phyloP scores from a whole-genome alignment of 2,329 filamentous ascomycete species.

The Beauveria varroae region DNA sequence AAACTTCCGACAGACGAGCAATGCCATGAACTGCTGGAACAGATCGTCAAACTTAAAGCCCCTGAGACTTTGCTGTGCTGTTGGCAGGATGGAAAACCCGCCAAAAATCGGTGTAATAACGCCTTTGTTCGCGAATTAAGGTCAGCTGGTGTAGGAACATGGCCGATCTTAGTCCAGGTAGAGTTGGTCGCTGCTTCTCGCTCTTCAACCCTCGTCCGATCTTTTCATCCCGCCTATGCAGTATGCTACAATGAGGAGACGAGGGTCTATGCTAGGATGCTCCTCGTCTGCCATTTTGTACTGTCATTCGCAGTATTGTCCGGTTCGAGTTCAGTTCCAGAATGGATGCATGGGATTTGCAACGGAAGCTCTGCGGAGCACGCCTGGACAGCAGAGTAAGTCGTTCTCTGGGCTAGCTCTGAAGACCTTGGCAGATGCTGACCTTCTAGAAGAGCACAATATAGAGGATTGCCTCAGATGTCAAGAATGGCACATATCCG shows the following conservation, averaged over 20 bases:
- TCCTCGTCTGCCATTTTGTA: not conserved
- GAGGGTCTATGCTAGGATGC: not conserved
- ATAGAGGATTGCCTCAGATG: not conserved
- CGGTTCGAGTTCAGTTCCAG: not conserved
- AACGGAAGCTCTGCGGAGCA: not conserved
- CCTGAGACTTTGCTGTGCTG: not conserved
- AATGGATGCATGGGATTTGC: not conserved
- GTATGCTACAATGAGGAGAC: not conserved
- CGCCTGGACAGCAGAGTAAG: not conserved
- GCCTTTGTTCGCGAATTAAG: not conserved
- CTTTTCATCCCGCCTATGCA: not conserved
- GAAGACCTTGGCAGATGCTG: not conserved
- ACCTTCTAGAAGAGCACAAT: not conserved
- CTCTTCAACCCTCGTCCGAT: not conserved
- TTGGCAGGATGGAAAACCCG: fast-evolving
- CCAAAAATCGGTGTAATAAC: not conserved
- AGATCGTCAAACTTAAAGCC: not conserved
- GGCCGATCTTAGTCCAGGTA: not conserved
- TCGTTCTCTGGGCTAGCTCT: not conserved
- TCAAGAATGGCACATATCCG: not conserved
- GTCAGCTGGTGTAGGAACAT: not conserved
- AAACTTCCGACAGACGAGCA: not conserved
- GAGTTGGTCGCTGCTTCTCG: not conserved
- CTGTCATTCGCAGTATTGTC: not conserved
- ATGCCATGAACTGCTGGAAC: not conserved